Percentiles rank a stretch among this genome's conserved stretches.
phyloP scores from a whole-genome alignment of 768 basidiomycete species.

The Rhodotorula graminis region DNA sequence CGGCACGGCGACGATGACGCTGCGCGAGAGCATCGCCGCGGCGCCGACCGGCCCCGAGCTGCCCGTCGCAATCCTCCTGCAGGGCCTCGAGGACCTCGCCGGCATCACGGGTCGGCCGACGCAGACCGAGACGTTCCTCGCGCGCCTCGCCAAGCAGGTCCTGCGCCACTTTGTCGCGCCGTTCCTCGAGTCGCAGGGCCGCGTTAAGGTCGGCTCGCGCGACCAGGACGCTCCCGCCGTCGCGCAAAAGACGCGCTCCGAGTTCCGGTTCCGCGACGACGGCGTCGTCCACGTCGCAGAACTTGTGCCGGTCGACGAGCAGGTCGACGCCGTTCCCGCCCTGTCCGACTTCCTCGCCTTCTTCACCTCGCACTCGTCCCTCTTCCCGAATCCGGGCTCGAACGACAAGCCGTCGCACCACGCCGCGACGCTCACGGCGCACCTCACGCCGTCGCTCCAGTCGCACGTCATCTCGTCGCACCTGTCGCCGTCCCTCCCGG shows the following conservation, averaged over 20 bases:
- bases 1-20: background rate
- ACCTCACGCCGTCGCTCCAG: slow-evolving; percentile 35
- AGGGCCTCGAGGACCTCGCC: slow-evolving; percentile 17
- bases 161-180: slow-evolving; percentile 31
- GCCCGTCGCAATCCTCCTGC: background rate
- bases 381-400: background rate
- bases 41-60: slow-evolving; percentile 10
- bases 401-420: background rate
- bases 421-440: slow-evolving; percentile 21
- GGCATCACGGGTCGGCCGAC: slow-evolving; percentile 1
- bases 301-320: background rate
- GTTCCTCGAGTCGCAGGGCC: slow-evolving; percentile 26
- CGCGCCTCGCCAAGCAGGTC: slow-evolving; percentile 25
- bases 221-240: background rate
- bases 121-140: slow-evolving; percentile 9
- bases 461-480: slow-evolving; percentile 31
- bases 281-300: background rate
- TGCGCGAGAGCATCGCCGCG: background rate
- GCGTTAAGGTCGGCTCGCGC: background rate
- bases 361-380: slow-evolving; percentile 18
- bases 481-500: slow-evolving; percentile 21
- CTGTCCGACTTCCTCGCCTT: slow-evolving; percentile 26
- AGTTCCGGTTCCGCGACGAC: slow-evolving; percentile 5
- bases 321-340: background rate
- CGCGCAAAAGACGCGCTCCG: background rate